Conservation (phyloP, 2,329 filamentous ascomycete species). For the Onygenales sp. region DNA sequence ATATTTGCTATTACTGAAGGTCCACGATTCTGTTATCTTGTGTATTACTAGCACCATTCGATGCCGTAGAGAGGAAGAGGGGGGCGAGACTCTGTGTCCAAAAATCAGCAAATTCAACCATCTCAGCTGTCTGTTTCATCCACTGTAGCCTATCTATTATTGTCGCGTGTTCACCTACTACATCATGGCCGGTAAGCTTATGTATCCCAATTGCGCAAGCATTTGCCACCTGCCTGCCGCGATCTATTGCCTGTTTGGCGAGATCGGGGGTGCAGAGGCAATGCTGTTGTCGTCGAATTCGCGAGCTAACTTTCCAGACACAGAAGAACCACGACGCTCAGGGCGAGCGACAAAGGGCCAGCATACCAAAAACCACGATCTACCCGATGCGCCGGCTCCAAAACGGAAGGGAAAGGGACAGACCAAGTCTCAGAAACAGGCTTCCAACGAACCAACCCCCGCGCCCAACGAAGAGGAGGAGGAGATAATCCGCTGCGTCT, state of each 20-base stretch:
- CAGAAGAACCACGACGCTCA: slow-evolving; percentile 82
- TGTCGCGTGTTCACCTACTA: slow-evolving; percentile 15
- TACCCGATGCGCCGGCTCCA: slow-evolving; percentile 50
- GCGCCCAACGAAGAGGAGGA: slow-evolving; percentile 44
- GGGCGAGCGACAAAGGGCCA: slow-evolving; percentile 95
- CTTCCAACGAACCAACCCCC: slow-evolving; percentile 37
- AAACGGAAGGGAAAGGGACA: slow-evolving; percentile 40
- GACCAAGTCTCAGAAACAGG: slow-evolving; percentile 35
- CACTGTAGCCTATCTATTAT: slow-evolving; percentile 29
- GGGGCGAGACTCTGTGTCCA: slow-evolving; percentile 1
- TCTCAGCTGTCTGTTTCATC: slow-evolving; percentile 9
- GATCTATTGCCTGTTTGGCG: background rate
- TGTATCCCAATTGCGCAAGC: slow-evolving; percentile 19
- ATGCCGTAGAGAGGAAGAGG: slow-evolving; percentile 31
- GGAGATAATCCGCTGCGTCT: slow-evolving; percentile 86
- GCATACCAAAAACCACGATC: slow-evolving; percentile 78
- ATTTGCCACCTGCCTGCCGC: background rate
- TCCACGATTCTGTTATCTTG: slow-evolving; percentile 22
- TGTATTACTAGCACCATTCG: slow-evolving; percentile 31
- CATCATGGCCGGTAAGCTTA: slow-evolving; percentile 54
- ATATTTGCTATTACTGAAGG: slow-evolving; percentile 15
- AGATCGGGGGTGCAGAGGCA: slow-evolving; percentile 6
- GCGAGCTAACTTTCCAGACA: slow-evolving; percentile 19
- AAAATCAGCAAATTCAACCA: slow-evolving; percentile 9
- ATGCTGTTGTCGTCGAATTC: slow-evolving; percentile 6